phyloP scores from a whole-genome alignment of 495 filamentous ascomycete genomes.

The Neurospora sp. region DNA sequence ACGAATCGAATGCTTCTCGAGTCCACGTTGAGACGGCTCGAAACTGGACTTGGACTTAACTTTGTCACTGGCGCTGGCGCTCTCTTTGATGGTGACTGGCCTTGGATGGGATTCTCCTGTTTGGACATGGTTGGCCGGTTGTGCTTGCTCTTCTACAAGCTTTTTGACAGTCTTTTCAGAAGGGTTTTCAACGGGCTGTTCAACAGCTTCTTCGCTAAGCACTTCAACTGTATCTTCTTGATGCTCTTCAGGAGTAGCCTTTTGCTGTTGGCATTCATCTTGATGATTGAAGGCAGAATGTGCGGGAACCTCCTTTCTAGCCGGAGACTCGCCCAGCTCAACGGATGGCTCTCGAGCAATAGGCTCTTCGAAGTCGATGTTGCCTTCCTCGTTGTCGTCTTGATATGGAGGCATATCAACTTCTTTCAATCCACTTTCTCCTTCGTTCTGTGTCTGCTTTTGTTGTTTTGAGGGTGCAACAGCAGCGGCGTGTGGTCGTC shows the following conservation, averaged over 20 bases:
- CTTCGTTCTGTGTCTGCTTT: background rate
- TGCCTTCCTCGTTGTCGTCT: background rate
- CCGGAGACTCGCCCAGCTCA: background rate
- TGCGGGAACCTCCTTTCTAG: background rate
- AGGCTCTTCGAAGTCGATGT: background rate
- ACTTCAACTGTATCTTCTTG: background rate
- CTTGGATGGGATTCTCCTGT: background rate
- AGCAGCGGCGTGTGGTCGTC: background rate
- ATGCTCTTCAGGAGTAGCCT: background rate
- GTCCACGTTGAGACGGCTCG: background rate
- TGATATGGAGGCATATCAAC: background rate
- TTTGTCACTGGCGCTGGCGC: background rate
- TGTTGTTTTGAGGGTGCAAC: background rate
- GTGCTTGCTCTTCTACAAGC: background rate
- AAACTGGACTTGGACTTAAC: background rate
- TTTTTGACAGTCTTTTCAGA: background rate
- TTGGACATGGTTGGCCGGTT: background rate
- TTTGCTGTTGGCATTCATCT: background rate
- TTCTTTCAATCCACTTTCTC: background rate
- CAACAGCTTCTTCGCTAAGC: background rate
- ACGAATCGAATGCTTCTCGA: background rate
- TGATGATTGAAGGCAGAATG: background rate
- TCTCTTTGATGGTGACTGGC: background rate
- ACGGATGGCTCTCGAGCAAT: background rate
- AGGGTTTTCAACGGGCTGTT: background rate